A percentile compares a stretch with the other conserved stretches of the same genome.
These are phyloP conservation scores for Melanogaster broomeanus DNA, from an alignment of 768 basidiomycete species.

Conservation along the genomic window DNA sequence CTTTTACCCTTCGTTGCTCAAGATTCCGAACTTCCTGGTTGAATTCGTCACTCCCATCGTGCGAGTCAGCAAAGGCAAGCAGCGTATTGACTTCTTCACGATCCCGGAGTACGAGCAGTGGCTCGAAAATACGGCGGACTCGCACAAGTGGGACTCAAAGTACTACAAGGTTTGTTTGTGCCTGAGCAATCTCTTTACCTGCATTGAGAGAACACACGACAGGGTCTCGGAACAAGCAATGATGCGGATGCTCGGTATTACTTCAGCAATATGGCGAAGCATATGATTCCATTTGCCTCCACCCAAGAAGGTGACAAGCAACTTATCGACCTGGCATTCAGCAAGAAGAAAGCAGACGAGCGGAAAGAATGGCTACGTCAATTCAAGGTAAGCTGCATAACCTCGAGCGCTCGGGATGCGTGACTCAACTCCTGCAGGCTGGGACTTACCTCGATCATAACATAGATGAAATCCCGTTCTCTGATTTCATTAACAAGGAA, in stretches of 20 bases:
- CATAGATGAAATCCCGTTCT: slow-evolving; percentile 79
- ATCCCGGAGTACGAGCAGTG: slow-evolving; percentile 96
- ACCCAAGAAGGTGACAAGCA: slow-evolving; percentile 81
- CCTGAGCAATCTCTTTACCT: not conserved
- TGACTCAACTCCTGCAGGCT: slow-evolving; percentile 54
- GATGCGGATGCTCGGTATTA: slow-evolving; percentile 91
- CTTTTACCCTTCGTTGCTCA: slow-evolving; percentile 93
- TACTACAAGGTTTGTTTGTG: slow-evolving; percentile 86
- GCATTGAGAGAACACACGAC: slow-evolving; percentile 1
- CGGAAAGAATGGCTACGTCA: slow-evolving; percentile 97
- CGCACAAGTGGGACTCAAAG: slow-evolving; percentile 86
- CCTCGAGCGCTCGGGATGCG: not conserved
- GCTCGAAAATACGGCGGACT: slow-evolving; percentile 74
- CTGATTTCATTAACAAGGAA: slow-evolving; percentile 98
- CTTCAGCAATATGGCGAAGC: slow-evolving; percentile 89
- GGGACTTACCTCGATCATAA: slow-evolving; percentile 94
- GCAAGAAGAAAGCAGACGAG: slow-evolving; percentile 98
- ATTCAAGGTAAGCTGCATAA: slow-evolving; percentile 61
- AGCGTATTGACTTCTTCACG: slow-evolving; percentile 89
- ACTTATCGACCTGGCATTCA: slow-evolving; percentile 96
- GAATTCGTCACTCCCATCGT: slow-evolving; percentile 99
- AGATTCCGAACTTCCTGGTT: slow-evolving; percentile 87
- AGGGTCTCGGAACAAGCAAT: slow-evolving; percentile 96
- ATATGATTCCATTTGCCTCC: slow-evolving; percentile 90
- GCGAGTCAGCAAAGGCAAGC: slow-evolving; percentile 81